A percentile compares a stretch with the other conserved stretches of the same genome.
Conservation (phyloP, 371 early-diverging fungal genomes). For the Saksenaea vasiformis region DNA sequence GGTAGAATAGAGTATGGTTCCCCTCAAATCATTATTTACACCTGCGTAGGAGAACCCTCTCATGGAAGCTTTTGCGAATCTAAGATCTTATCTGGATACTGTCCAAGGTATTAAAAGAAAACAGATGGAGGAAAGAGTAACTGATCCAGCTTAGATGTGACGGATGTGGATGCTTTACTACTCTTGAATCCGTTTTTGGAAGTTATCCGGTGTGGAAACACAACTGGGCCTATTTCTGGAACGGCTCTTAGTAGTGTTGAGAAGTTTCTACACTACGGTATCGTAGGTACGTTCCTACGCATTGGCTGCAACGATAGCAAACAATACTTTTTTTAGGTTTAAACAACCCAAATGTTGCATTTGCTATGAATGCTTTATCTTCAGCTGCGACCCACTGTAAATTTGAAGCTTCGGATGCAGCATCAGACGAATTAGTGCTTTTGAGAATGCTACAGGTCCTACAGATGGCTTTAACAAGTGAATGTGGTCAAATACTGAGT, state of each 20-base stretch:
- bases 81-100: constrained; percentile 66
- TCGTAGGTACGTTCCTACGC: constrained; percentile 68
- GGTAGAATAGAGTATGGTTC: constrained; percentile 20
- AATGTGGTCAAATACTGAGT: constrained; percentile 68
- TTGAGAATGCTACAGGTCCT: constrained; percentile 86
- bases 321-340: constrained; percentile 46
- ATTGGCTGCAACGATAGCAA: neutral
- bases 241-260: constrained; percentile 88
- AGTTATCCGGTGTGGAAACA: constrained; percentile 89
- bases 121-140: neutral
- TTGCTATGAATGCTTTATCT: constrained; percentile 73
- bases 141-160: constrained; percentile 27
- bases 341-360: constrained; percentile 64
- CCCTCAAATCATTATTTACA: neutral
- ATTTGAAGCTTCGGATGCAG: constrained; percentile 92
- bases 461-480: constrained; percentile 67
- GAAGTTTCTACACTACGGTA: constrained; percentile 83
- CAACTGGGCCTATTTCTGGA: constrained; percentile 93
- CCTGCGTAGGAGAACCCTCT: constrained; percentile 64
- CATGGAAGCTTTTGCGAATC: constrained; percentile 68
- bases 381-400: constrained; percentile 91
- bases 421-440: constrained; percentile 92
- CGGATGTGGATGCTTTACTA: constrained; percentile 70
- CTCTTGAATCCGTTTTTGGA: constrained; percentile 90
- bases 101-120: constrained; percentile 50